Evolutionary conservation across 192 early-diverging fungal species (phyloP), one percentile per base, ranked within the genome.

Genomic region (Umbelopsis isabellina): DNA sequence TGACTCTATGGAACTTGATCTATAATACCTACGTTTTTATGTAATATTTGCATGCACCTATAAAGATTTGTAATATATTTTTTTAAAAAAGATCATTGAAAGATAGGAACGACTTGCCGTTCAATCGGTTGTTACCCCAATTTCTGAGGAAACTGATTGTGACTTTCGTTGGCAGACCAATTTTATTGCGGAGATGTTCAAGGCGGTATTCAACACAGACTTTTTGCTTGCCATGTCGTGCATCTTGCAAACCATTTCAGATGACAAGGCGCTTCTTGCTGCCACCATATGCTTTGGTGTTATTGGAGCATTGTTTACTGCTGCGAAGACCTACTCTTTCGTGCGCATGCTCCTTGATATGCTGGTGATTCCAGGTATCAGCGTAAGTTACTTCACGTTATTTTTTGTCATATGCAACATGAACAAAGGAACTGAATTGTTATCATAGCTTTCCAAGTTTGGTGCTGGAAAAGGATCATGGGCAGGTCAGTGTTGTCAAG

Each of bases 401-500:
- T 47, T 9, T 45, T 49, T 37, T 69, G 21, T 66, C 48, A 35
- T 41, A 20, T 12, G 16, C 22, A 53, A 35, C 8, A 13, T 15
- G 46, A 33, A 12, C 45, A 21, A 22, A 22, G 22, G n/a, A 61
- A 18, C 21, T 25, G 18, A 37, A 9, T 16, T 23, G 3, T 33
- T 66, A 35, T n/a, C 23, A 21, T 65, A 87, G 79, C 70, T 91
- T 27, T 74, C 74, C 46, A 80, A 75, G 5, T 91, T 84, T 65
- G 88, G 88, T 18, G 86, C 87, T 48, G 81, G 79, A 18, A 67
- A 73, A 65, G 90, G 83, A 49, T 75, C 85, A 7, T 92, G 90
- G 89, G 91, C 89, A 46, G 79, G 83, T 84, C 75, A 77, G 61
- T 45, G 22, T 53, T 46, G 53, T 35, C 37, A 41, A 25, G 15